Percentiles rank a stretch among this genome's conserved stretches.
These are phyloP conservation scores for Fusarium sublunatum DNA, from an alignment of 2,329 filamentous ascomycete genomes.

Conservation along the genomic window DNA sequence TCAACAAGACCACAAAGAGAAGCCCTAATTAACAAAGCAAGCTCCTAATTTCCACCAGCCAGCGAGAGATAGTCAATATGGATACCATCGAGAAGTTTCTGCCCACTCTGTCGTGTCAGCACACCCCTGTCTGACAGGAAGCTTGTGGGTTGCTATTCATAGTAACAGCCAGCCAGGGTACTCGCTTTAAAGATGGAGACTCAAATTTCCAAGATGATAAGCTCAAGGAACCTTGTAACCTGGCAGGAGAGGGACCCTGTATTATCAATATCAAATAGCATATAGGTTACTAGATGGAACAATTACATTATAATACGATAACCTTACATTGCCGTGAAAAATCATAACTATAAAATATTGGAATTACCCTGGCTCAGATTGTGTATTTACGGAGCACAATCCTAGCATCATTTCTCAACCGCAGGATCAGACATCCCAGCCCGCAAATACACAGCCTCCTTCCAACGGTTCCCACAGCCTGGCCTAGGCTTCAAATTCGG, in stretches of 20 bases:
- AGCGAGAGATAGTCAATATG: not conserved
- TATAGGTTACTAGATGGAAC: not conserved
- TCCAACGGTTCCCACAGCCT: conserved; percentile 2
- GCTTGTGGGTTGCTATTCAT: conserved; percentile 35
- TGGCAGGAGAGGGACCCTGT: too few relatives aligned
- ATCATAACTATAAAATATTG: not conserved
- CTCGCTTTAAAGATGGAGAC: conserved; percentile 4
- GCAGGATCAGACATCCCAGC: conserved; percentile 14
- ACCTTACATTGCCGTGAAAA: not conserved
- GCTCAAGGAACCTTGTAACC: not conserved
- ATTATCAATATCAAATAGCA: too few relatives aligned
- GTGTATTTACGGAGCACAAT: not conserved
- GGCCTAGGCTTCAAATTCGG: conserved; percentile 2
- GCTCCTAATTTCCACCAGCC: not conserved
- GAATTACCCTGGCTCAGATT: not conserved
- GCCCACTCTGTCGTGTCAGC: conserved; percentile 13
- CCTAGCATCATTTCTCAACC: not conserved
- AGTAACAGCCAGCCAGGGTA: conserved; percentile 20
- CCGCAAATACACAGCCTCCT: conserved; percentile 28
- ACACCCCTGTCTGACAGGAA: conserved; percentile 31
- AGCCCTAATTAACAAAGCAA: not conserved
- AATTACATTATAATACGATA: not conserved
- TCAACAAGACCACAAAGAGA: too few relatives aligned
- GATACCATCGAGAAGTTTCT: conserved; percentile 1
- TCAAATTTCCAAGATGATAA: conserved; percentile 5